Evolutionary conservation across 306 rosid species (phyloP), one percentile per base, ranked within the genome.

Genomic region (Argentina anserina): DNA sequence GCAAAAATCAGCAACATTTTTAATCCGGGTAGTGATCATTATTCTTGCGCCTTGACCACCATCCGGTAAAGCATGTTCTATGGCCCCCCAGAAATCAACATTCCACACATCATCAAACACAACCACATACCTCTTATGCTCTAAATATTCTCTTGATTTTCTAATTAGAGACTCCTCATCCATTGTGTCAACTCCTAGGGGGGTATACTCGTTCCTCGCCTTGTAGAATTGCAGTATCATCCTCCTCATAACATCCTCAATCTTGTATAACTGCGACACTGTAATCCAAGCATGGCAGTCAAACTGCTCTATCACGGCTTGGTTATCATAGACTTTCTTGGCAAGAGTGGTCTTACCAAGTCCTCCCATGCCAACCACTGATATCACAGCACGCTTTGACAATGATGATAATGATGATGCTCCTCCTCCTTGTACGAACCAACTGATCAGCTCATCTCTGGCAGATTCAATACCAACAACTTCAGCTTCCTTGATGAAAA

Each of bases 71-170:
- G 73, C 77, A 29, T 31, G 41, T 33, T 65, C 68, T 7, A 71
- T 31, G 4, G 3, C 31, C 13, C 34, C 52, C 77, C 69, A 72
- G 7, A 78, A 78, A 29, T 55, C 33, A 6, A n/a, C 21, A 2
- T 65, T 23, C 77, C 76, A 78, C 20, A 78, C 73, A 72, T 78
- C 69, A 43, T 78, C 77, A 55, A 72, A 77, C 1, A 65, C 45
- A 6, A 78, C 69, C 29, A 65, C 17, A 33, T 78, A 78, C 68
- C 46, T 72, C 62, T 78, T 78, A 6, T 41, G 33, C 14, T 42
- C 37, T 37, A 78, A 55, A 18, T 40, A 65, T 13, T 62, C 69
- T 42, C 69, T 64, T 11, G 58, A 65, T 21, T 5, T 64, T 6
- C 40, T 31, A 0, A 52, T 21, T 20, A 78, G 25, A 18, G 23